phyloP scores from a whole-genome alignment of 768 basidiomycete genomes.

The Boletus subparvulus region DNA sequence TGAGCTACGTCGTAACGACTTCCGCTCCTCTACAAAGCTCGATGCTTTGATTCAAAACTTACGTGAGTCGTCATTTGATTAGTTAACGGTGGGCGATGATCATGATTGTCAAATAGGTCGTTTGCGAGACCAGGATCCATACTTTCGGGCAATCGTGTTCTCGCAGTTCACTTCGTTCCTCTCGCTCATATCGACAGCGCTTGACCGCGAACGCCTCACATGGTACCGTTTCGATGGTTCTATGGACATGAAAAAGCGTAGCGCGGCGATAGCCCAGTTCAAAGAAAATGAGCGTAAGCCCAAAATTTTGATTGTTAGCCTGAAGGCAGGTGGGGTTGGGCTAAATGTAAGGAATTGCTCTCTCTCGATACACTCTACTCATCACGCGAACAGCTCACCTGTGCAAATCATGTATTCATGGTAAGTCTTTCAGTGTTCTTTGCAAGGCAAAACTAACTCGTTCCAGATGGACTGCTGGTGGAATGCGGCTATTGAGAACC shows the following conservation, averaged over 20 bases:
- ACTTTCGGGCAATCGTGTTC: conserved; percentile 83
- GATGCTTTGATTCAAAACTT: conserved; percentile 78
- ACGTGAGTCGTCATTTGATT: conserved; percentile 41
- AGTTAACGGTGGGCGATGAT: not conserved
- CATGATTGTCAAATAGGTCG: conserved; percentile 41
- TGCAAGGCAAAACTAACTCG: conserved; percentile 1
- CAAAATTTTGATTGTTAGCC: conserved; percentile 72
- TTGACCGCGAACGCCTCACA: conserved; percentile 67
- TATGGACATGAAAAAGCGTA: conserved; percentile 84
- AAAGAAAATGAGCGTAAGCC: conserved; percentile 65
- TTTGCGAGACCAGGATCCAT: conserved; percentile 67
- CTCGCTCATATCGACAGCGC: conserved; percentile 70
- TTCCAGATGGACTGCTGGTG: conserved; percentile 90
- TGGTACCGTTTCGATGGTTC: conserved; percentile 89
- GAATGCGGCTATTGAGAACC: conserved; percentile 81
- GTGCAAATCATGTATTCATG: conserved; percentile 86
- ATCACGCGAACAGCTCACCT: conserved; percentile 53
- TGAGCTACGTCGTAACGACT: conserved; percentile 74
- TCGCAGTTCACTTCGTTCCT: conserved; percentile 90
- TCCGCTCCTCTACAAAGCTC: conserved; percentile 88
- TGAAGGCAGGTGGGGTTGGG: conserved; percentile 93
- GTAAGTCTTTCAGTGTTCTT: conserved; percentile 36
- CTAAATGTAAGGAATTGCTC: conserved; percentile 58
- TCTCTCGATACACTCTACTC: not conserved
- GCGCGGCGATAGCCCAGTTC: conserved; percentile 75